These are phyloP conservation scores for Penicillium vulpinum DNA, from an alignment of 2,329 filamentous ascomycete genomes.

Conservation along the genomic window DNA sequence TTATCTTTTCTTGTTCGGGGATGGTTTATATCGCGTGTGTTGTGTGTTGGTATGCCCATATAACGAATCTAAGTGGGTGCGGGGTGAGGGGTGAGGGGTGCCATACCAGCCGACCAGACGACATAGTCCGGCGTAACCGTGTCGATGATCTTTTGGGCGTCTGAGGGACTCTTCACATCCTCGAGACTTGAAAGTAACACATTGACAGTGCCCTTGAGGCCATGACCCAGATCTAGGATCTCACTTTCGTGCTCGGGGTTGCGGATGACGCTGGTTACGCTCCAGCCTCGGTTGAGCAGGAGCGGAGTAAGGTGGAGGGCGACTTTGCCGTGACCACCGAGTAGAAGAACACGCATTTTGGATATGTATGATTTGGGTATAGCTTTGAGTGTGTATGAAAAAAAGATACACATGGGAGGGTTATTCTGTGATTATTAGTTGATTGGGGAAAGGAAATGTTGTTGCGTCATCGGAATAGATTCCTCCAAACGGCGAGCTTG, in stretches of 20 bases:
- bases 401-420: too few relatives aligned
- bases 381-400: background rate
- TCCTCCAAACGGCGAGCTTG: background rate
- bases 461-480: background rate
- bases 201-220: constrained; percentile 62
- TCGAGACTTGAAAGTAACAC: constrained; percentile 72
- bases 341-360: constrained; percentile 62
- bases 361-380: background rate
- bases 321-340: constrained; percentile 81
- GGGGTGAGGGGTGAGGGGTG: constrained; percentile 11
- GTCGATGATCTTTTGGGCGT: constrained; percentile 63
- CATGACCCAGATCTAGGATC: constrained; percentile 61
- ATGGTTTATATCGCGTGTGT: background rate
- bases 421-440: background rate
- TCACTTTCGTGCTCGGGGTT: constrained; percentile 65
- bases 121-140: constrained; percentile 46
- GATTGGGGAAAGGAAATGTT: background rate
- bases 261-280: constrained; percentile 76
- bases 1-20: background rate
- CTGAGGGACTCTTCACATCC: constrained; percentile 63
- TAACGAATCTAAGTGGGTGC: background rate
- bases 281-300: constrained; percentile 71
- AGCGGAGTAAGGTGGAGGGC: constrained; percentile 73
- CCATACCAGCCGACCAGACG: constrained; percentile 49
- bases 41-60: background rate